phyloP scores from a whole-genome alignment of 108 stramenopile genomes.

The Stephanodiscus triporus region DNA sequence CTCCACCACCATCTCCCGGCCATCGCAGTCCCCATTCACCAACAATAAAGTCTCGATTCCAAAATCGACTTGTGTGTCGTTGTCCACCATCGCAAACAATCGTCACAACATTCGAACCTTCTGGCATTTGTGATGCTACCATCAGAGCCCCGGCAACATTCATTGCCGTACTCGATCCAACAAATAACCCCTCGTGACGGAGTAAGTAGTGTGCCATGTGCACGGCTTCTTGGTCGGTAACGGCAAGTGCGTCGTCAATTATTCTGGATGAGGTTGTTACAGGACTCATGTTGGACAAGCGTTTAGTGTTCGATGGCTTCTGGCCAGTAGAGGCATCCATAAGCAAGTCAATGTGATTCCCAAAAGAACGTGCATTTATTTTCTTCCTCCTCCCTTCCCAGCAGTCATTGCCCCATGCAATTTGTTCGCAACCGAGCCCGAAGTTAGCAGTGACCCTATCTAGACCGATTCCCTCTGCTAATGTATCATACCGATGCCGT shows the following conservation, averaged over 20 bases:
- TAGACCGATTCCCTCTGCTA: constrained; percentile 96
- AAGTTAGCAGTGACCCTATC: constrained; percentile 95
- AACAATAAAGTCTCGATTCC: constrained; percentile 84
- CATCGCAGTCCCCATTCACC: constrained; percentile 71
- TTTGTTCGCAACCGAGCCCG: constrained; percentile 53
- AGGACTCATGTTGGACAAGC: neutral
- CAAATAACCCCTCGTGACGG: constrained; percentile 89
- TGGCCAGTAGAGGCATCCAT: constrained; percentile 1
- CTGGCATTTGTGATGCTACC: constrained; percentile 60
- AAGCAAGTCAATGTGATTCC: neutral
- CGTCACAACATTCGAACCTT: constrained; percentile 78
- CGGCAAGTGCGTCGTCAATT: constrained; percentile 69
- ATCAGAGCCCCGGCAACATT: constrained; percentile 90
- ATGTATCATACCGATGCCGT: constrained; percentile 94
- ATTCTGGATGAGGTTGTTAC: constrained; percentile 24
- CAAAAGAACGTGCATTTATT: neutral
- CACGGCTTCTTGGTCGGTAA: constrained; percentile 91
- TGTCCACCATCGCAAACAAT: constrained; percentile 93
- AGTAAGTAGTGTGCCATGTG: constrained; percentile 95
- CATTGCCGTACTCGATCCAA: constrained; percentile 96
- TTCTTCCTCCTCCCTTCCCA: neutral
- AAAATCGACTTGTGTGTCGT: constrained; percentile 87
- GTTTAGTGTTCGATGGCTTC: neutral
- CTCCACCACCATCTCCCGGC: constrained; percentile 56
- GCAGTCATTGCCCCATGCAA: constrained; percentile 15